Base-by-base conservation (phyloP, 345 rosid genomes). In the Acer saccharum region DNA sequence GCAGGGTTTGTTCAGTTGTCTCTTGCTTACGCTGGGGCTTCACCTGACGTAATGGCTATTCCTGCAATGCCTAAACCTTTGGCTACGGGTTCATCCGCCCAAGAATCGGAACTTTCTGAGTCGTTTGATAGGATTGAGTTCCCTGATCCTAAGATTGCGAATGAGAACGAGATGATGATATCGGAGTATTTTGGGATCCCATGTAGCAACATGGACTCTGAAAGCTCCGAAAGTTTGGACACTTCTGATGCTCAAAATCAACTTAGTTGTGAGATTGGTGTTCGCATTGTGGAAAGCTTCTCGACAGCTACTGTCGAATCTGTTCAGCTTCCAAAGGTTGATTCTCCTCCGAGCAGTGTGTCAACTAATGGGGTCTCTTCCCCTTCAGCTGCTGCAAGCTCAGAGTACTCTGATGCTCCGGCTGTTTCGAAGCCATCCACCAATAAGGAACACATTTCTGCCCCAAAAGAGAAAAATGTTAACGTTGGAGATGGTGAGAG, bases 101-200 rank as follows among this genome's bases (percentile, higher is more conserved):
- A 86, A 85, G 90, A 88, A 65, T 77, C 81, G 1, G 90, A 85
- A 71, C 81, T 77, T 25, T 73, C 86, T 2, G 95, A 90, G 76
- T 87, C 92, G 44, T 77, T 81, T 62, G 97, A 97, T 29, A 91
- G 84, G 87, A 89, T 97, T 16, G 99, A 97, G 91, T 97, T 97
- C 76, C 99, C 98, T 8, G 99, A 97, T 85, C 99, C 98, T 0
- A 91, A 94, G 64, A 86, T 97, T 65, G 96, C 76, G 25, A 94
- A 94, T 58, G 99, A 97, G 82, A 92, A 93, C 81, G 91, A 94
- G 86, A 86, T 89, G 87, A 97, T 97, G 99, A 90, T 97, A 75
- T 93, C 99, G 0, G 99, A 97, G 86, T 97, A 97, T 78, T 86
- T 88, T 78, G 92, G 86, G 80, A 87, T 94, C 69, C 68, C 95